Base-by-base conservation (phyloP, 1,284 basidiomycete genomes). In the Gastroboletus turbinatus region DNA sequence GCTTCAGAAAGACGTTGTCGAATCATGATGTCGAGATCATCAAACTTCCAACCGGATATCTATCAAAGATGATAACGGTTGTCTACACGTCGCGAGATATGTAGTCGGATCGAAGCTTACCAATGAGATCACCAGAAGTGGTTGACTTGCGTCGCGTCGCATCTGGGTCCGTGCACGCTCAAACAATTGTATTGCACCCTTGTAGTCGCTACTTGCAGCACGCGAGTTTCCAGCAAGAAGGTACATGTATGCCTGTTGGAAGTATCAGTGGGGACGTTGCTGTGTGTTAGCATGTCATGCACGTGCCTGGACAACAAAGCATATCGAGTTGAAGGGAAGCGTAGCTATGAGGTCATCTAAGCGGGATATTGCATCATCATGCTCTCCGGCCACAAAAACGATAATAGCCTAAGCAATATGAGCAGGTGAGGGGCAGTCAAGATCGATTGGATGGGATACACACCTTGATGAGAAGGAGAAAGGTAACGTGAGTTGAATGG, bases 21-120 rank as follows among this genome's bases (percentile, higher is more conserved):
- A 17, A 35, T 35, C 33, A 16, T 17, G 33, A 17, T 35, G 33
- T 35, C 17, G 33, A 35, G 33, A 29, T 32, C 3, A 47, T 47
- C 58, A 19, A 60, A 56, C 5, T 30, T 35, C 57, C 57, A 58
- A 13, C 58, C 58, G 6, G 27, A 39, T 32, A 57, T 46, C 55
- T 57, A 29, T 35, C 9, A 21, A 16, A 16, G 14, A 7, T 1
- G 4, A 17, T 32, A 1, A 23, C 4, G 0, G 11, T 30, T 30
- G 30, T 30, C 30, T 10, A 30, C 7, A 5, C 16, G 16, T 4
- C 5, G 14, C 16, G 16, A 7, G 10, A 50, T n/a, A n/a, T n/a
- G n/a, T 25, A 5, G 21, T 25, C 9, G 25, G 30, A 23, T 9
- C 7, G 17, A 25, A 27, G 16, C 50, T 33, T 7, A 25, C 51